Base-by-base conservation (phyloP, 2,329 filamentous ascomycete genomes). In the Lachnellula subtilissima region DNA sequence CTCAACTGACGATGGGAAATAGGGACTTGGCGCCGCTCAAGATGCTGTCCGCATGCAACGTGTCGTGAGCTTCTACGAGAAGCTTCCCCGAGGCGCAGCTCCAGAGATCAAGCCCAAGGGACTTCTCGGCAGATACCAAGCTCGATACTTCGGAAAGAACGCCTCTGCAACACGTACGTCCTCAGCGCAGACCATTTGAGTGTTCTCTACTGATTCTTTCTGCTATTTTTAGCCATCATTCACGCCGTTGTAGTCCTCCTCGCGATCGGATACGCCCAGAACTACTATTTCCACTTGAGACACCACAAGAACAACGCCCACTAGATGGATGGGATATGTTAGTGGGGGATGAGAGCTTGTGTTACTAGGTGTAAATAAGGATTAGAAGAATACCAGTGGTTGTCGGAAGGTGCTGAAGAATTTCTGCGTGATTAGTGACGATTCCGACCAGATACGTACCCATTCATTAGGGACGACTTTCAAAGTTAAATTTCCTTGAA, bases 241-340 rank as follows among this genome's bases (percentile, higher is more conserved):
- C 94, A 99, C 76, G 81, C 85, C 69, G 87, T 99, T 69, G 86
- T 82, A 67, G 80, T 84, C 72, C 78, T 99, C 61, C 78, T 96
- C 64, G 76, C 84, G 65, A 73, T 97, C 67, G 93, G 94, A 70
- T 99, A 99, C 77, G 89, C 88, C 69, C 91, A 97, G 80, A 92
- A 96, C 81, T 99, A 99, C 87, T 97, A 99, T 85, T 97, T 96
- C 89, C 95, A 99, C 79, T 47, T 67, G 99, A 94, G 94, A 70
- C 93, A 99, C 85, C 93, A 97, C 89, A 99, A 99, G 89, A 97
- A 99, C 88, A 95, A 99, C 77, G 89, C 91, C 70, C 94, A 99
- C 83, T 99, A 95, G 80, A 72, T 59, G 57, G 48, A 51, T 35
- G 46, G 25, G 15, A 37, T 22, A 23, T 19, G 17, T 36, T 46